These are phyloP conservation scores for Cryphonectria nitschkei DNA, from an alignment of 2,329 filamentous ascomycete genomes.

Conservation along the genomic window DNA sequence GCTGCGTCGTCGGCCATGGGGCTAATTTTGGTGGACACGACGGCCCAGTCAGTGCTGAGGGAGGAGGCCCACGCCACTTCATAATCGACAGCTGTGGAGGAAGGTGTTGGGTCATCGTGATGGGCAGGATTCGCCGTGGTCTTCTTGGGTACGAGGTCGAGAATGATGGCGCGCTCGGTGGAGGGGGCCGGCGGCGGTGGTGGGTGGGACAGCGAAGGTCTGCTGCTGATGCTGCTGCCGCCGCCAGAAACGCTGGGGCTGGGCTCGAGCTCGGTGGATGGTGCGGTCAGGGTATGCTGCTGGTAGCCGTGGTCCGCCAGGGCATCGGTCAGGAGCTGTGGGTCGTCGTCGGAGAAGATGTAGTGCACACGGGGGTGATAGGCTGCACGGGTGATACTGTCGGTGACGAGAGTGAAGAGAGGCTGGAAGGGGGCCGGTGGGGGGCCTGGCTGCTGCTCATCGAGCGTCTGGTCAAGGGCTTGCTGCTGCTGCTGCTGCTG, in stretches of 20 bases:
- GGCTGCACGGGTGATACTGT: conserved; percentile 71
- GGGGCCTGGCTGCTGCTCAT: conserved; percentile 26
- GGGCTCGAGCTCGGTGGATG: conserved; percentile 32
- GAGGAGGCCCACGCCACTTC: conserved; percentile 71
- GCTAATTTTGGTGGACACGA: conserved; percentile 51
- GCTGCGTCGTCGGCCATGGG: conserved; percentile 40
- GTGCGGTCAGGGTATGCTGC: conserved; percentile 23
- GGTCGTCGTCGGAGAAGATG: conserved; percentile 90
- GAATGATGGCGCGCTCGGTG: conserved; percentile 53
- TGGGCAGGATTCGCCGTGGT: background rate
- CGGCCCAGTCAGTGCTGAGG: conserved; percentile 73
- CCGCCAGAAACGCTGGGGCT: conserved; percentile 34
- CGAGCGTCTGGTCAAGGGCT: conserved; percentile 23
- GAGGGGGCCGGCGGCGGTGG: conserved; percentile 26
- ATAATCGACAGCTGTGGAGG: conserved; percentile 40
- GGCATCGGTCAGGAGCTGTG: conserved; percentile 72
- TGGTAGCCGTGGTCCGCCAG: conserved; percentile 50
- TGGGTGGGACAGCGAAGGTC: background rate
- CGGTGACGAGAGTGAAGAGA: conserved; percentile 84
- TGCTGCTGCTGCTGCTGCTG: conserved; percentile 26
- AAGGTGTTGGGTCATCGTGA: background rate
- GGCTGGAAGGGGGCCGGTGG: conserved; percentile 65
- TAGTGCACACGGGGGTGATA: conserved; percentile 89
- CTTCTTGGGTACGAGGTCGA: conserved; percentile 53
- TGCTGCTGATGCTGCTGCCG: conserved; percentile 7